Base-by-base conservation (phyloP, 1,139 yeast species). In the Hemisphaericaspora xylanilytica region DNA sequence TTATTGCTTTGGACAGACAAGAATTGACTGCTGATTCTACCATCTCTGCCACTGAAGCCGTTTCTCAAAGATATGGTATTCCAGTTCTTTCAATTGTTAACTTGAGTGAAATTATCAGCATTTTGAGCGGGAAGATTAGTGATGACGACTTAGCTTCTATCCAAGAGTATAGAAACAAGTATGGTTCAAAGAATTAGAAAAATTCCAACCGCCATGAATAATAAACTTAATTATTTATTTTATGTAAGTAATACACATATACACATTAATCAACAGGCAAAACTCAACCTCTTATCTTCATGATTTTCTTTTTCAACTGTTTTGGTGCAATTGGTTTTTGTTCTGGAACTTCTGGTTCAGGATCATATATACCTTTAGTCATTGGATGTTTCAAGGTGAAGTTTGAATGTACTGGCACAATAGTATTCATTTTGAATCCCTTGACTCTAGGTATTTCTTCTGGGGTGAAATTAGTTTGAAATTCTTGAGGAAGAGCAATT, bases 1-100 rank as follows among this genome's bases (percentile, higher is more conserved):
- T 89, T 48, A 86, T 92, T 55, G 96, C 97, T 17, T 76, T 92
- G 53, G 98, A 92, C 63, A 82, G 98, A 71, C 95, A 89, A 71
- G 98, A 92, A 67, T 78, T 85, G 42, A 84, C 94, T 30, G 68
- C 69, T 31, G 67, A 69, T 32, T 88, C 81, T 50, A 70, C 83
- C 17, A 62, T 72, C 50, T 84, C 94, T 47, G 95, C 97, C 33
- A 87, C 96, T 10, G 85, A 84, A 59, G 81, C 81, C 20, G 94
- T 92, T 35, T 69, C 85, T 39, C 70, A 80, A 55, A 78, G 74
- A 55, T 84, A 83, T 58, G 73, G 75, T 28, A 85, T 90, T 42
- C 97, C 97, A 3, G 96, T 92, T 17, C 61, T 85, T 44, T 80
- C 87, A 39, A 90, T 92, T 52, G 89, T 90, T 34, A 73, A 80